Conservation (phyloP, 2,329 filamentous ascomycete species). For the Monilinia fructicola region DNA sequence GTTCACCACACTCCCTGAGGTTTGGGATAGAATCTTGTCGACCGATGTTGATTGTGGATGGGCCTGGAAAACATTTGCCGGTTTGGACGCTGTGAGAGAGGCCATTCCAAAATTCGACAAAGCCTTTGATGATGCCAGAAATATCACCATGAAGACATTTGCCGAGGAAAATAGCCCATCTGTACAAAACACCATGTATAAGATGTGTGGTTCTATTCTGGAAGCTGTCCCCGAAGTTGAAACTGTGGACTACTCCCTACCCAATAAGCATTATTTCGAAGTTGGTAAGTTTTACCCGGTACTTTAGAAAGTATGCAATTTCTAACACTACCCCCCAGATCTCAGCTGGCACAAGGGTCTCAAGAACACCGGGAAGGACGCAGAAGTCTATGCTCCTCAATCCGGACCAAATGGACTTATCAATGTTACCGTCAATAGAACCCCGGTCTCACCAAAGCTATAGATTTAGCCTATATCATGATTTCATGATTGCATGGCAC, state of each 20-base stretch:
- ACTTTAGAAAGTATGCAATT: background rate
- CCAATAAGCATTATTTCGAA: conserved; percentile 99
- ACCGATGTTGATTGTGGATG: conserved; percentile 88
- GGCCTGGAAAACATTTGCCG: conserved; percentile 75
- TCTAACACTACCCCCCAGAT: conserved; percentile 53
- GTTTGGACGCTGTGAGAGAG: conserved; percentile 65
- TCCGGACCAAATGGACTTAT: conserved; percentile 93
- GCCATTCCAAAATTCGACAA: conserved; percentile 68
- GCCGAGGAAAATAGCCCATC: conserved; percentile 87
- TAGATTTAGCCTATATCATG: conserved; percentile 26
- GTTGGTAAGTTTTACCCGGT: conserved; percentile 61
- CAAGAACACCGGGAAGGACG: conserved; percentile 93
- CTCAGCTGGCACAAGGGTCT: conserved; percentile 94
- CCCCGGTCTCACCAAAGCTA: conserved; percentile 32
- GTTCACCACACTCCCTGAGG: conserved; percentile 86
- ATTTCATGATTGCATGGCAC: conserved; percentile 2
- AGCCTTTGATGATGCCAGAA: conserved; percentile 74
- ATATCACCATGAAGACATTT: conserved; percentile 88
- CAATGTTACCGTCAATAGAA: conserved; percentile 79
- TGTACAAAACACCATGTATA: conserved; percentile 98
- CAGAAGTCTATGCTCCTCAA: conserved; percentile 93
- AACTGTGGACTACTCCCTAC: conserved; percentile 77
- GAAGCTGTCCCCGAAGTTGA: conserved; percentile 69
- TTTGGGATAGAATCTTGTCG: conserved; percentile 91
- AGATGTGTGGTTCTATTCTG: conserved; percentile 90